A percentile compares a stretch with the other conserved stretches of the same genome.
Conservation (phyloP, 2,329 filamentous ascomycete species). For the Sporothrix variecibatus region DNA sequence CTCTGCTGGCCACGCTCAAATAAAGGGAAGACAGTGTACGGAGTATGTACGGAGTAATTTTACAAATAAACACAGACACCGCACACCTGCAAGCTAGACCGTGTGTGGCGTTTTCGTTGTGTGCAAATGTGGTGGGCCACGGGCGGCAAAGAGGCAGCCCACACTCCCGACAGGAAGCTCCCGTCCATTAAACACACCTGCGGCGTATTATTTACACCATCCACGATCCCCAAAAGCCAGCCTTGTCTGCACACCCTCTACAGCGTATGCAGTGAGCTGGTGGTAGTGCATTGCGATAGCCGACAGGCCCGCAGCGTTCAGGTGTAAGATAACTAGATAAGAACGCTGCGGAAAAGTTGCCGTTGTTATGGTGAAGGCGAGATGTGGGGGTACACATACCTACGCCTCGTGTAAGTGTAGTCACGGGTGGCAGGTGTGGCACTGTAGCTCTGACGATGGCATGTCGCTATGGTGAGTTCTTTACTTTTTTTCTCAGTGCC, state of each 20-base stretch:
- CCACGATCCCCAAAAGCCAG: background rate
- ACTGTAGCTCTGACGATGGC: background rate
- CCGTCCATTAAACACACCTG: background rate
- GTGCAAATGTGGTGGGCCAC: background rate
- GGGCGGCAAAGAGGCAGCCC: constrained; percentile 12
- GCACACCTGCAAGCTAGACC: background rate
- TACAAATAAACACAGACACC: background rate
- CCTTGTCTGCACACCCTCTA: background rate
- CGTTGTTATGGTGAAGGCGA: background rate
- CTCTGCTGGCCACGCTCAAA: background rate
- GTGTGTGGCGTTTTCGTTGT: constrained; percentile 1
- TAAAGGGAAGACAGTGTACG: background rate
- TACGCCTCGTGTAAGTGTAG: background rate
- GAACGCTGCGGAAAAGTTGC: no score
- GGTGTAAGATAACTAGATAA: background rate
- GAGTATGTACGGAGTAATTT: background rate
- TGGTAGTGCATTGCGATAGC: background rate
- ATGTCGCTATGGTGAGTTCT: background rate
- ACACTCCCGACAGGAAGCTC: constrained; percentile 2
- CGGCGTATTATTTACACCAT: background rate
- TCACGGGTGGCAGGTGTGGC: background rate
- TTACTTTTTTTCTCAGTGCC: background rate
- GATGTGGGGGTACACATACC: background rate
- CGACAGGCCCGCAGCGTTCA: background rate
- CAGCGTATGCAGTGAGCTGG: background rate